These are phyloP conservation scores for Schwanniomyces etchellsii DNA, from an alignment of 1,139 yeast genomes.

Conservation along the genomic window DNA sequence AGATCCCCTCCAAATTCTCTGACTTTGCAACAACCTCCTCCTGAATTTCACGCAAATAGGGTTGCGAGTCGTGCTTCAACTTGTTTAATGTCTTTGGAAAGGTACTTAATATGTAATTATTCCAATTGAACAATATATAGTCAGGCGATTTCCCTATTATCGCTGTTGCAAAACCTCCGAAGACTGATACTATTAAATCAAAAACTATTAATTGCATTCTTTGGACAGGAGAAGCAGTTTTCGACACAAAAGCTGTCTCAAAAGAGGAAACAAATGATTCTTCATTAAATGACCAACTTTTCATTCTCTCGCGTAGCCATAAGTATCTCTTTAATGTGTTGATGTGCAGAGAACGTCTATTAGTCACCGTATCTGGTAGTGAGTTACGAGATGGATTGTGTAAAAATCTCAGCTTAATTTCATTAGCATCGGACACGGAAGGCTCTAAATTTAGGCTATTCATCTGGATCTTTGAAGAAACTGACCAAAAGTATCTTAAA, in stretches of 20 bases:
- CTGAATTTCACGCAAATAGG: not conserved
- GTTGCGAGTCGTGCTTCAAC: conserved; percentile 3
- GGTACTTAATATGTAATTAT: conserved; percentile 27
- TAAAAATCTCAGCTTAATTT: not conserved
- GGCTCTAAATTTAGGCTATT: not conserved
- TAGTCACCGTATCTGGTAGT: not conserved
- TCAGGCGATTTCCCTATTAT: conserved; percentile 12
- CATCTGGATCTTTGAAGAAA: too few relatives aligned
- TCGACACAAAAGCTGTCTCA: conserved; percentile 9
- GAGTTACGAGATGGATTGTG: not conserved
- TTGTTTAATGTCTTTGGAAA: conserved; percentile 19
- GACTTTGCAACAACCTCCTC: conserved; percentile 9
- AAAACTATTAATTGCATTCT: conserved; percentile 10
- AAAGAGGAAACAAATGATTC: conserved; percentile 9
- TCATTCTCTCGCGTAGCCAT: conserved; percentile 25
- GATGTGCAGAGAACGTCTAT: conserved; percentile 3
- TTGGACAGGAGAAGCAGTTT: conserved; percentile 8
- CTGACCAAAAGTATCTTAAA: too few relatives aligned
- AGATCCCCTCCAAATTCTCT: not conserved
- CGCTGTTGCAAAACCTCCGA: conserved; percentile 15
- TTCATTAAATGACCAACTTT: conserved; percentile 17
- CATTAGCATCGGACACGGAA: not conserved
- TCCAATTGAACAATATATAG: conserved; percentile 28
- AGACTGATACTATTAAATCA: conserved; percentile 18
- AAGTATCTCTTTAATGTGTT: conserved; percentile 20